Evolutionary conservation across 2,329 filamentous ascomycete species (phyloP), one percentile per base, ranked within the genome.

Genomic region (Septoria linicola): DNA sequence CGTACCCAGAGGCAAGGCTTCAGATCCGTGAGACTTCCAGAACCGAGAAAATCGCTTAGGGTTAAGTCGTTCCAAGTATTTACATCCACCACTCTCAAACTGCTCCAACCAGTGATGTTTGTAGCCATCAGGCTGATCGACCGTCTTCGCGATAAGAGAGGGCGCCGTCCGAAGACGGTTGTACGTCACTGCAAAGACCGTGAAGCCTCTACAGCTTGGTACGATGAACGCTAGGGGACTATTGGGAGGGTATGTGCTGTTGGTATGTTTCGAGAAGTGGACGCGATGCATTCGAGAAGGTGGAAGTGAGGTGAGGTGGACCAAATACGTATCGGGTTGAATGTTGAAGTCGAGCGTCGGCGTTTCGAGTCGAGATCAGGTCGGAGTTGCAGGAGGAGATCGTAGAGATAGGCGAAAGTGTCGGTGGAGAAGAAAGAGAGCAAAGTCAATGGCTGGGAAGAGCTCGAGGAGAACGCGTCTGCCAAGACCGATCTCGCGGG

Each of bases 41-140:
- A 82, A 84, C 88, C 87, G 87, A 83, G 76, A 71, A 75, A 57
- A 66, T 72, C 76, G 76, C 80, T 87, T 96, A 96, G 91, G 91
- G 91, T 95, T 96, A 95, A 91, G 88, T 91, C 91, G 88, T 89
- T 59, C 54, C 41, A 51, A 49, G 57, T 53, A 49, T 74, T 62
- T 8, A 66, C 67, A 69, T 68, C 65, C 64, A 69, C 69, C 57
- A 54, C 52, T 50, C 57, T 54, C 44, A 43, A 60, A 59, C 58
- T 54, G 17, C 36, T 30, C 11, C 13, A n/a, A 14, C 36, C 44
- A 32, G 36, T 41, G 36, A 41, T 41, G 25, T 20, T 32, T 34
- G 35, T 48, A 17, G 44, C 44, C 36, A 35, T 48, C 44, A 48
- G 30, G 44, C 44, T 19, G n/a, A 41, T 41, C 43, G 23, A 41